phyloP scores from a whole-genome alignment of 129 eudicot species.

The Heracleum sosnowskyi region DNA sequence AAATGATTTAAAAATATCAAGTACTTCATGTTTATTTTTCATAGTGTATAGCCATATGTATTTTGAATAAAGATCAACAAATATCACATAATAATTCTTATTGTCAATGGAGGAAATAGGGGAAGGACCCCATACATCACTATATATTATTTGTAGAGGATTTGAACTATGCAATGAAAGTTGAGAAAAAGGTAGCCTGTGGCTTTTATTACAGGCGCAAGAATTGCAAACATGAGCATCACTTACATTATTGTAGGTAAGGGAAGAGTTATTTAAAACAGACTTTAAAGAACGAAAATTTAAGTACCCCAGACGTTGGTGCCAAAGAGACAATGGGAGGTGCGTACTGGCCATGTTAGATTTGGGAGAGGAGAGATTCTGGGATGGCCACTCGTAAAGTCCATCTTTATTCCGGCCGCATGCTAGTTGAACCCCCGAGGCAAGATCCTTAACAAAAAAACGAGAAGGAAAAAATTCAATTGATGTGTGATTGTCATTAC shows the following conservation, averaged over 20 bases:
- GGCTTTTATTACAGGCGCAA: conserved; percentile 7
- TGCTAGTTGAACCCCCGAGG: too few relatives aligned
- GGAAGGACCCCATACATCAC: too few relatives aligned
- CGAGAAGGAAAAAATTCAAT: too few relatives aligned
- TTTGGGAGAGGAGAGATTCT: not conserved
- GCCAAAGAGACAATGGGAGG: not conserved
- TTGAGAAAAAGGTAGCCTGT: not conserved
- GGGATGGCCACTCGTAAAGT: not conserved
- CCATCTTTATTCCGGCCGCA: too few relatives aligned
- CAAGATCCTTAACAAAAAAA: too few relatives aligned
- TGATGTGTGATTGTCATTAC: not conserved
- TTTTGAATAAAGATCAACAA: too few relatives aligned
- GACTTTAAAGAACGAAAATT: not conserved
- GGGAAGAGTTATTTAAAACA: not conserved
- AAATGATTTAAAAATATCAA: too few relatives aligned
- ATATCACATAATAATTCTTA: not conserved
- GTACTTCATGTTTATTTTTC: too few relatives aligned
- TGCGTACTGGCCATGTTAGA: not conserved
- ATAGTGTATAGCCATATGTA: too few relatives aligned
- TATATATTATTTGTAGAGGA: conserved; percentile 1
- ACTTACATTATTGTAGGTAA: not conserved
- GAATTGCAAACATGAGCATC: not conserved
- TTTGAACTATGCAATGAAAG: not conserved
- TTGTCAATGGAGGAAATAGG: not conserved
- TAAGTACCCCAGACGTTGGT: not conserved